phyloP scores from a whole-genome alignment of 2,329 filamentous ascomycete genomes.

The Penicillium nordicum region DNA sequence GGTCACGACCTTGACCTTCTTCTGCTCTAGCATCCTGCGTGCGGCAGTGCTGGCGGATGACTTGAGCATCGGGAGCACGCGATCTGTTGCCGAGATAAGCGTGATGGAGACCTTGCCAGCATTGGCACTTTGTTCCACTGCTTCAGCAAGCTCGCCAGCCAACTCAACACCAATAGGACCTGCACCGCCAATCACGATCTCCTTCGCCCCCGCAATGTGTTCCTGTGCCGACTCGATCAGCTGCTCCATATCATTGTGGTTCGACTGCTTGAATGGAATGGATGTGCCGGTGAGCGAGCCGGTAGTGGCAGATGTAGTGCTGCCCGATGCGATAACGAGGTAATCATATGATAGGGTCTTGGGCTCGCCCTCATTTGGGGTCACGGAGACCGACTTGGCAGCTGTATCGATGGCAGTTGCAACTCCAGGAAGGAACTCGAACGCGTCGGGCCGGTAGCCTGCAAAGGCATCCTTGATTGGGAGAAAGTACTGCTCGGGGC shows the following conservation, averaged over 20 bases:
- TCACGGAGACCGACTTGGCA: slow-evolving; percentile 45
- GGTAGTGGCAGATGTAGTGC: slow-evolving; percentile 44
- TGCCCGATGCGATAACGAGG: slow-evolving; percentile 57
- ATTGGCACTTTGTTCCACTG: slow-evolving; percentile 26
- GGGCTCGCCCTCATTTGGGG: slow-evolving; percentile 29
- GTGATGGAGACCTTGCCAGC: slow-evolving; percentile 39
- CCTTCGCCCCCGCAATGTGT: slow-evolving; percentile 37
- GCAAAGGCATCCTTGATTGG: slow-evolving; percentile 51
- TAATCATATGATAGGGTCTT: slow-evolving; percentile 48
- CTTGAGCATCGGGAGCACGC: slow-evolving; percentile 30
- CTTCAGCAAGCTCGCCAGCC: slow-evolving; percentile 49
- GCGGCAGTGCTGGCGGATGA: slow-evolving; percentile 38
- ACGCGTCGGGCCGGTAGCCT: slow-evolving; percentile 47
- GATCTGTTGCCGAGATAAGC: slow-evolving; percentile 32
- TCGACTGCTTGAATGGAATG: slow-evolving; percentile 44
- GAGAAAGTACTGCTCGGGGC: slow-evolving; percentile 48
- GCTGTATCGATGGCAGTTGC: slow-evolving; percentile 48
- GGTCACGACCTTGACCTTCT: slow-evolving; percentile 48
- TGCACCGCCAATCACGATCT: slow-evolving; percentile 49
- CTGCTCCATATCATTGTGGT: slow-evolving; percentile 35
- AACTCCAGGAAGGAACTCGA: slow-evolving; percentile 51
- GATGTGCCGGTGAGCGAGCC: slow-evolving; percentile 26
- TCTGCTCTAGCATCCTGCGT: slow-evolving; percentile 45
- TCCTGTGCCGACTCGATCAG: slow-evolving; percentile 35
- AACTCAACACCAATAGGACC: slow-evolving; percentile 50